phyloP scores from a whole-genome alignment of 345 rosid genomes.

The Gossypium rotundifolium region DNA sequence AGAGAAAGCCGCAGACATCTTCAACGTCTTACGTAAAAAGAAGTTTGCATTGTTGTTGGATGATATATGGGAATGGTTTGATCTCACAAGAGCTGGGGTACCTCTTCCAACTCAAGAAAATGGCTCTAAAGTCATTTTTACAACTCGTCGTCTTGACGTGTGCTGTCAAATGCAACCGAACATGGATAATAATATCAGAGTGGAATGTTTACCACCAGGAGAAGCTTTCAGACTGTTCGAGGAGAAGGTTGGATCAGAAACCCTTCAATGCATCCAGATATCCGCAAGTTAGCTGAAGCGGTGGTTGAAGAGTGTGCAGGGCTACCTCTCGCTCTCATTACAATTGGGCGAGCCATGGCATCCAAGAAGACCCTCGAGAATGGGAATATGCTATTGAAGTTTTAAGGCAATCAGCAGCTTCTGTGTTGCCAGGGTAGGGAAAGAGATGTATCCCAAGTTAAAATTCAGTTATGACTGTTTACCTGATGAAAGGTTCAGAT shows the following conservation, averaged over 20 bases:
- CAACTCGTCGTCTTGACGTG: background rate
- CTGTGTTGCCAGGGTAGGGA: background rate
- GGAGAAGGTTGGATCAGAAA: background rate
- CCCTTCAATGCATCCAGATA: background rate
- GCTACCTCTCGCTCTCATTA: constrained; percentile 23
- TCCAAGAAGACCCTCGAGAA: background rate
- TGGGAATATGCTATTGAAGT: background rate
- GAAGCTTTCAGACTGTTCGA: background rate
- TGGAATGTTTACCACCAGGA: background rate
- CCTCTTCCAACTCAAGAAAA: constrained; percentile 8
- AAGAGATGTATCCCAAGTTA: background rate
- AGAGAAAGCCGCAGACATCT: too few relatives aligned
- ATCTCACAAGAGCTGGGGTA: constrained; percentile 5
- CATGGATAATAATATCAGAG: background rate
- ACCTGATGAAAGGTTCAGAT: background rate
- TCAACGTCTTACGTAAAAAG: too few relatives aligned
- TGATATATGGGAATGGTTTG: constrained; percentile 16
- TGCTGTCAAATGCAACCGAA: background rate
- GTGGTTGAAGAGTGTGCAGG: constrained; percentile 11
- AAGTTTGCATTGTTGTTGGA: constrained; percentile 19
- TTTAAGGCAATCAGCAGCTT: background rate
- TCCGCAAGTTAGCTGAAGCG: background rate
- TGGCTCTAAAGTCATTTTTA: background rate
- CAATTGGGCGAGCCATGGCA: constrained; percentile 9
- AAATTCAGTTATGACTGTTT: background rate